Base-by-base conservation (phyloP, 768 basidiomycete species). In the Pleurotus giganteus region DNA sequence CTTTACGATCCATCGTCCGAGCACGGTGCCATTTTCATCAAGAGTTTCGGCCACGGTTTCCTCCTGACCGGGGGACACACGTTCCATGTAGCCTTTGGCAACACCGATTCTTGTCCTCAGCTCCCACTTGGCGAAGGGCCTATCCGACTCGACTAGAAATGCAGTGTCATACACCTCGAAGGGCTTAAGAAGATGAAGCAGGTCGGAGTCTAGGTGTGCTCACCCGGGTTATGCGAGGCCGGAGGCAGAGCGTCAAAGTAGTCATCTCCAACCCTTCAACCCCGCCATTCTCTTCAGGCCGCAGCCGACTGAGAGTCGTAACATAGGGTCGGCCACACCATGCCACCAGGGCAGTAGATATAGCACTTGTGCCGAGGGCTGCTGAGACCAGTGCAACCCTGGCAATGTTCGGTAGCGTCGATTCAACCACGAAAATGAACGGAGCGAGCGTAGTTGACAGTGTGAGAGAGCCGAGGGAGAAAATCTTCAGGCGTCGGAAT, bases 91-190 rank as follows among this genome's bases (percentile, higher is more conserved):
- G 13, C 13, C 42, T n/a, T 12, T 53, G 5, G 39, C 36, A 29
- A 42, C 17, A 26, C 75, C 66, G 27, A 91, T 72, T 21, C 62
- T 71, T 39, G 74, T 66, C 21, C 86, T 83, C 23, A 93, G 80
- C 65, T 90, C 86, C 90, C 89, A 93, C 57, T 83, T 90, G 11
- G 91, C 88, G 59, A 92, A 86, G 1, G 86, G 82, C 29, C 90
- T 78, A 54, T 68, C 71, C 0, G 86, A 84, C 46, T 82, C 82
- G 5, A 85, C 77, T 45, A 92, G 65, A 65, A 92, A 90, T 26
- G 77, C 78, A 2, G 85, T 78, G 59, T 92, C 90, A 61, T 90
- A 92, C 15, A 88, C 73, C 80, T 82, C 36, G 42, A 12, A 47
- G 29, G 34, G 12, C 32, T 41, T 21, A 36, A 45, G 5, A 23